Conservation (phyloP, 2,329 filamentous ascomycete species). For the Ascochyta rabiei region DNA sequence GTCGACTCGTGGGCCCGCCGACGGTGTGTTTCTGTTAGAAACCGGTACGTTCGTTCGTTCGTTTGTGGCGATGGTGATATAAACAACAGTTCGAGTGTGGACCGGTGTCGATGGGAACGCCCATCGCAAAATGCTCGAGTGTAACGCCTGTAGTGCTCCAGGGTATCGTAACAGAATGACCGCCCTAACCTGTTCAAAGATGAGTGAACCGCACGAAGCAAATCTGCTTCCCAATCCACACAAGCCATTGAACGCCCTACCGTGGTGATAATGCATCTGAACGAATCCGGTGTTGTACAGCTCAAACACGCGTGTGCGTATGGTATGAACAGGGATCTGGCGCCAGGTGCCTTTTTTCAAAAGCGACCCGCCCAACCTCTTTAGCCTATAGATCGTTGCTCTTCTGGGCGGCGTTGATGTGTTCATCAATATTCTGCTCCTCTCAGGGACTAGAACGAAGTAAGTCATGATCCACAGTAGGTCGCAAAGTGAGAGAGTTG, state of each 20-base stretch:
- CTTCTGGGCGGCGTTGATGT: background rate
- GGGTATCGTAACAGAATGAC: slow-evolving; percentile 8
- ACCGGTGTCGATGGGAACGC: slow-evolving; percentile 12
- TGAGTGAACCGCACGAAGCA: slow-evolving; percentile 24
- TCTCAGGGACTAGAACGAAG: slow-evolving; percentile 6
- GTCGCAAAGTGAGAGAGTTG: slow-evolving; percentile 6
- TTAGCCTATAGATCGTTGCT: slow-evolving; percentile 1
- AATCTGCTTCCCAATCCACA: slow-evolving; percentile 20
- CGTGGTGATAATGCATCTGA: slow-evolving; percentile 2
- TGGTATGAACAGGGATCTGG: background rate
- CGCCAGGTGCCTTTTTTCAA: background rate
- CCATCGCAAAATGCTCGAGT: slow-evolving; percentile 17
- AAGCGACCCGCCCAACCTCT: background rate
- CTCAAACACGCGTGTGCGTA: background rate
- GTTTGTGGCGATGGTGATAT: slow-evolving; percentile 16
- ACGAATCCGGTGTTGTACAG: background rate
- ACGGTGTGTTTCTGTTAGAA: background rate
- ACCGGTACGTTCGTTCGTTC: slow-evolving; percentile 16
- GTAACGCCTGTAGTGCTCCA: slow-evolving; percentile 14
- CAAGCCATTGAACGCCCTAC: slow-evolving; percentile 15
- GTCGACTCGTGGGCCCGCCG: slow-evolving; percentile 4
- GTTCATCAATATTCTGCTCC: background rate
- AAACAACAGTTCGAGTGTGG: slow-evolving; percentile 14
- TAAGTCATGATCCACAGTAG: slow-evolving; percentile 11
- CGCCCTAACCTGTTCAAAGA: slow-evolving; percentile 17